Conservation (phyloP, 2,329 filamentous ascomycete genomes). For the Pezicula neosporulosa region DNA sequence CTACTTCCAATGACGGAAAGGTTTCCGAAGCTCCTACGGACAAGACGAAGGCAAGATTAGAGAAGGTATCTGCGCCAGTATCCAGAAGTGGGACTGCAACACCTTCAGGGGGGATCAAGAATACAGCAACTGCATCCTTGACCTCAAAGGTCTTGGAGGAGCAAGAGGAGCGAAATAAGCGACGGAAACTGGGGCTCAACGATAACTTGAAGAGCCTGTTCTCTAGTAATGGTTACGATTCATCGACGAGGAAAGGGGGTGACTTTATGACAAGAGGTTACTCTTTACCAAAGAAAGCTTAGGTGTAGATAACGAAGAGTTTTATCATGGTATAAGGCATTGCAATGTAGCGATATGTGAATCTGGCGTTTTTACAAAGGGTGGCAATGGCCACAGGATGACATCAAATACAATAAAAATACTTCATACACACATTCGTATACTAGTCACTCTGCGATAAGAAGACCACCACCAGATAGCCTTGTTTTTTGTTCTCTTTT, state of each 20-base stretch:
- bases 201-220: constrained; percentile 54
- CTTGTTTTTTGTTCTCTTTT: too few species aligned
- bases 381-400: not conserved
- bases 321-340: constrained; percentile 1
- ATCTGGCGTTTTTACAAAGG: not conserved
- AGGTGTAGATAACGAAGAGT: not conserved
- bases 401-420: not conserved
- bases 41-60: constrained; percentile 20
- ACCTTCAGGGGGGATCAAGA: constrained; percentile 67
- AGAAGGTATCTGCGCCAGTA: constrained; percentile 16
- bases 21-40: constrained; percentile 19
- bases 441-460: too few species aligned
- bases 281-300: constrained; percentile 42
- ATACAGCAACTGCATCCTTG: constrained; percentile 77
- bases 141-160: constrained; percentile 86
- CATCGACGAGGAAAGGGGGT: constrained; percentile 34
- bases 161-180: constrained; percentile 78
- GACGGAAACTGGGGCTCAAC: constrained; percentile 62
- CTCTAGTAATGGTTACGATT: constrained; percentile 38
- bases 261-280: constrained; percentile 60
- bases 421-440: too few species aligned
- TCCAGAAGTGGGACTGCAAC: constrained; percentile 29
- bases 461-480: too few species aligned
- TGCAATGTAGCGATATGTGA: not conserved
- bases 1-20: constrained; percentile 12